Percentiles rank a stretch among this genome's conserved stretches.
Conservation (phyloP, 805 yeast genomes). For the Candida quercuum region DNA sequence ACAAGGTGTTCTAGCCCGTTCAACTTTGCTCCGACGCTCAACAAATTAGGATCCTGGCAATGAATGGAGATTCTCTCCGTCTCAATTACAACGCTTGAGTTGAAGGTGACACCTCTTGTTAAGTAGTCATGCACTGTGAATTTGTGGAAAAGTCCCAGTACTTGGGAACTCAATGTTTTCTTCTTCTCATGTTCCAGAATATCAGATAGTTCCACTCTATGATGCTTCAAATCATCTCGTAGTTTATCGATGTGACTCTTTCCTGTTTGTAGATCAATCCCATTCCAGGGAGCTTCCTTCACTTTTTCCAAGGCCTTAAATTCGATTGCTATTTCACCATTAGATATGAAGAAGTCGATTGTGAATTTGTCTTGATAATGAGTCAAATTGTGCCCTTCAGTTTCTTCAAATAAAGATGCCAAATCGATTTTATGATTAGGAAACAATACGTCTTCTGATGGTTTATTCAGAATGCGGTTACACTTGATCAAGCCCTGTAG, state of each 20-base stretch:
- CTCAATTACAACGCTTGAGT: slow-evolving; percentile 55
- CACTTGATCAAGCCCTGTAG: slow-evolving; percentile 24
- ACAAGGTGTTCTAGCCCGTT: slow-evolving; percentile 45
- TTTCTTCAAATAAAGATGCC: slow-evolving; percentile 31
- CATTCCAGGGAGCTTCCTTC: slow-evolving; percentile 58
- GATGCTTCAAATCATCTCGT: slow-evolving; percentile 46
- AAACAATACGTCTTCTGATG: slow-evolving; percentile 50
- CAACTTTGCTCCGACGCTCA: slow-evolving; percentile 58
- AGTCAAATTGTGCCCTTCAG: slow-evolving; percentile 22
- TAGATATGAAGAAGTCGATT: slow-evolving; percentile 53
- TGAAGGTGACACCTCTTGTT: slow-evolving; percentile 58
- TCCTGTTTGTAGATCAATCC: slow-evolving; percentile 38
- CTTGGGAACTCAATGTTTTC: slow-evolving; percentile 30
- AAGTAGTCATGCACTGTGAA: slow-evolving; percentile 44
- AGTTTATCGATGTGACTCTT: slow-evolving; percentile 54
- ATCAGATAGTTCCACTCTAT: slow-evolving; percentile 32
- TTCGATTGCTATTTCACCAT: slow-evolving; percentile 60
- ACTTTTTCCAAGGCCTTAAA: slow-evolving; percentile 45
- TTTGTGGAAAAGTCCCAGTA: slow-evolving; percentile 25
- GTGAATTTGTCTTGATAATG: slow-evolving; percentile 35
- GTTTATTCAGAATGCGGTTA: slow-evolving; percentile 38
- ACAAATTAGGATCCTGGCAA: slow-evolving; percentile 62
- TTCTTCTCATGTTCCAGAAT: slow-evolving; percentile 35
- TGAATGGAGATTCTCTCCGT: slow-evolving; percentile 53
- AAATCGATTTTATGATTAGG: slow-evolving; percentile 45